phyloP scores from a whole-genome alignment of 768 basidiomycete genomes.

The Mycena belliarum region DNA sequence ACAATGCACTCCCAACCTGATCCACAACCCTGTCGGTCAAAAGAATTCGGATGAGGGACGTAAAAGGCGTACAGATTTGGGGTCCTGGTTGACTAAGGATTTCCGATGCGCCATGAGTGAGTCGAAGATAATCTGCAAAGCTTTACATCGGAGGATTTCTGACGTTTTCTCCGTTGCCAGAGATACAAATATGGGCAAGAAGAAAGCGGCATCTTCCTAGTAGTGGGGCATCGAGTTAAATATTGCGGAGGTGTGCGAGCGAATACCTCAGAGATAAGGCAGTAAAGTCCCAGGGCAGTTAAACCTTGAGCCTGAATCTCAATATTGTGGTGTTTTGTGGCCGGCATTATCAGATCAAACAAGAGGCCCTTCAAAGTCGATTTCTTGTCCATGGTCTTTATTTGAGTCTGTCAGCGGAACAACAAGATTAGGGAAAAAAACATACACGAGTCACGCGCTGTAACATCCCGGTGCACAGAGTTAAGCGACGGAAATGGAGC shows the following conservation, averaged over 20 bases:
- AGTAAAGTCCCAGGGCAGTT: not conserved
- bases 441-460: not conserved
- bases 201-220: not conserved
- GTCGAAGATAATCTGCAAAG: not conserved
- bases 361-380: not conserved
- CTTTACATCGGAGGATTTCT: not conserved
- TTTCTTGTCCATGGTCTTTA: not conserved
- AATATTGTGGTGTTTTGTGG: not conserved
- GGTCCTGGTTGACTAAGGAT: not conserved
- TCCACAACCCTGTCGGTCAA: too few species aligned
- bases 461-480: not conserved
- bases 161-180: not conserved
- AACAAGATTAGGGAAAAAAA: not conserved
- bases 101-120: not conserved
- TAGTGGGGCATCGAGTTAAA: not conserved
- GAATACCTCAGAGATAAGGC: not conserved
- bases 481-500: not conserved
- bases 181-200: not conserved
- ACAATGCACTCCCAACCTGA: not conserved
- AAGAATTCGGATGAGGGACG: too few species aligned
- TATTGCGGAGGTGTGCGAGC: not conserved
- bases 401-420: too few species aligned
- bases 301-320: not conserved
- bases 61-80: too few species aligned
- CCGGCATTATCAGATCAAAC: not conserved